Base-by-base conservation (phyloP, 352 stramenopile genomes). In the Peronospora farinosa region DNA sequence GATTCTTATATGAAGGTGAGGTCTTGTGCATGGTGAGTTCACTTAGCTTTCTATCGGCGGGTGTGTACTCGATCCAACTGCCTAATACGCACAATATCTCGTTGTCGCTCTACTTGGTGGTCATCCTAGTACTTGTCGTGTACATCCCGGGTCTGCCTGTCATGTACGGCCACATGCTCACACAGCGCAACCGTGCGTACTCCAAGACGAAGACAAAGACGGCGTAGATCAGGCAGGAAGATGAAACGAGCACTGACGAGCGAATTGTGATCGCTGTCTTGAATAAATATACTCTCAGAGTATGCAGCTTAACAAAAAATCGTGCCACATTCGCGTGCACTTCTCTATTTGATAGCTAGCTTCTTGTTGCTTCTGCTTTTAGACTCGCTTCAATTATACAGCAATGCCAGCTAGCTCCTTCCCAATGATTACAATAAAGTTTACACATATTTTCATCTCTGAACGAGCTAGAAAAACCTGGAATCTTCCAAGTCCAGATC, bases 141-240 rank as follows among this genome's bases (percentile, higher is more conserved):
- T 92, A 92, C 65, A 65, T 87, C 32, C 81, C 81, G 3, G 81
- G 81, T 6, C 72, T 89, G 7, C 76, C 75, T 3, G 61, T 92
- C 67, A 92, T 92, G 81, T 92, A 90, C 63, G 57, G 60, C 47
- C 78, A 92, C 77, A 92, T 92, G 81, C 70, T 90, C 51, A 80
- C 69, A 42, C 78, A 90, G 69, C 81, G 81, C 57, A 87, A 88
- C 67, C 77, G 77, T 46, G 81, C 78, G 10, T 92, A 92, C 60
- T 69, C 76, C 48, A 92, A 92, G 63, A 66, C 60, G 30, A 92
- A 86, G 72, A 60, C 69, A 43, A 88, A 88, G 63, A 74, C 68
- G 23, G 67, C 72, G 17, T 87, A 84, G 66, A 57, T 32, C 17
- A 44, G 10, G 16, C 27, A 33, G 12, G 13, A 13, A 19, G 7